A percentile compares a stretch with the other conserved stretches of the same genome.
phyloP scores from a whole-genome alignment of 257 asterid species.

The Apocynum venetum region DNA sequence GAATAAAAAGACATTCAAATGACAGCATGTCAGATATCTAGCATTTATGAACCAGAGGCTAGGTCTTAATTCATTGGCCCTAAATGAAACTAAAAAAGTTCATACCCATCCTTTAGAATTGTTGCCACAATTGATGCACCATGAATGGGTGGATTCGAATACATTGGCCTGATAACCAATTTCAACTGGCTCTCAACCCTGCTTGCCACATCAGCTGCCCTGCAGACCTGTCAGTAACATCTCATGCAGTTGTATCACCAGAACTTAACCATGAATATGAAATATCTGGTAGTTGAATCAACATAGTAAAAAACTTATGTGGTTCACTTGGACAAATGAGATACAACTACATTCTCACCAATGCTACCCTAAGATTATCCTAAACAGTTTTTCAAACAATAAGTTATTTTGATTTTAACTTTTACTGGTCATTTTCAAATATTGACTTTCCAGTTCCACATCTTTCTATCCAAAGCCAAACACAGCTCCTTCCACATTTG shows the following conservation, averaged over 20 bases:
- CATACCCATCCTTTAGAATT: constrained; percentile 88
- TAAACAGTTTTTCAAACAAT: background rate
- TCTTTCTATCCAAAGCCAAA: background rate
- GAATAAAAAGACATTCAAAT: background rate
- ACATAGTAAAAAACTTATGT: background rate
- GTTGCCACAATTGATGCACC: constrained; percentile 95
- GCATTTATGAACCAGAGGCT: background rate
- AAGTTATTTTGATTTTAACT: background rate
- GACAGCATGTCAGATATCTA: background rate
- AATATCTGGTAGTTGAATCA: background rate
- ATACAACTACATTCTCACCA: background rate
- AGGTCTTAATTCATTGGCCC: background rate
- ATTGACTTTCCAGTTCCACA: background rate
- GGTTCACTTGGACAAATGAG: background rate
- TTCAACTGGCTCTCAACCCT: constrained; percentile 98
- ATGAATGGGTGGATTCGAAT: constrained; percentile 93
- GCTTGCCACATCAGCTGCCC: constrained; percentile 74
- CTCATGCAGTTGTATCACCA: background rate
- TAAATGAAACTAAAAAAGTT: background rate
- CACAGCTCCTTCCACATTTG: background rate
- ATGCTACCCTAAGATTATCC: background rate
- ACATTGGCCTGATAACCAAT: constrained; percentile 96
- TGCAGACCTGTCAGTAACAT: constrained; percentile 59
- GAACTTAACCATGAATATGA: background rate
- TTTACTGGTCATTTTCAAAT: background rate